Evolutionary conservation across 1,284 basidiomycete species (phyloP), one percentile per base, ranked within the genome.

Genomic region (Apiotrichum sp.): DNA sequence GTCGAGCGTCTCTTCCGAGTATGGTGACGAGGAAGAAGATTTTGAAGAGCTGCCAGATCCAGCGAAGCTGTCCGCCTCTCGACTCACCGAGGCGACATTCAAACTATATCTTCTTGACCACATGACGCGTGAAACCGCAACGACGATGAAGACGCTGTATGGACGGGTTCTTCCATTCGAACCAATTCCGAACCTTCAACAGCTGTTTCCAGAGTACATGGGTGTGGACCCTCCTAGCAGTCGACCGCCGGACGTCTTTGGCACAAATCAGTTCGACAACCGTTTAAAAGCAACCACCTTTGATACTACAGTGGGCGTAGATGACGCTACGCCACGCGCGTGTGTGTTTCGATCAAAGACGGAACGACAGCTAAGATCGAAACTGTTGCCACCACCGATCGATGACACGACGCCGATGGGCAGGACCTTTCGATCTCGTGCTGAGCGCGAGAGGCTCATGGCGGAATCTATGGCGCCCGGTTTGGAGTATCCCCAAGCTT

Each of bases 91-190:
- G 11, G 43, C 43, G 4, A 73, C 68, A 6, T 74, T 70, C 65
- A 67, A 67, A 13, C 66, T 61, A 41, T 74, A 74, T 52, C 55
- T 71, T 10, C 55, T 69, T n/a, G 70, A 74, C 58, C 56, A 70
- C 43, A 66, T 73, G 58, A 66, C 57, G 5, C 64, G 67, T 8
- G 63, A 63, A 36, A 64, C 57, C 9, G 14, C 31, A 3, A 41
- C 31, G 9, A 35, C 57, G 3, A 56, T 63, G 43, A 22, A 52
- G 2, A 13, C 48, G 2, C 45, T 59, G 6, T 32, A 43, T 2
- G 22, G 39, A 6, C 3, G 38, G 4, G 29, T 9, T 5, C 22
- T 33, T 4, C 14, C 10, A 22, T 13, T 10, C 13, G 6, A 41
- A 11, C 14, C 31, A 4, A 33, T 53, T 6, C 43, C 52, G 1